Percentiles rank a stretch among this genome's conserved stretches.
phyloP scores from a whole-genome alignment of 176 grass and related monocot species.

The Avena atlantica region DNA sequence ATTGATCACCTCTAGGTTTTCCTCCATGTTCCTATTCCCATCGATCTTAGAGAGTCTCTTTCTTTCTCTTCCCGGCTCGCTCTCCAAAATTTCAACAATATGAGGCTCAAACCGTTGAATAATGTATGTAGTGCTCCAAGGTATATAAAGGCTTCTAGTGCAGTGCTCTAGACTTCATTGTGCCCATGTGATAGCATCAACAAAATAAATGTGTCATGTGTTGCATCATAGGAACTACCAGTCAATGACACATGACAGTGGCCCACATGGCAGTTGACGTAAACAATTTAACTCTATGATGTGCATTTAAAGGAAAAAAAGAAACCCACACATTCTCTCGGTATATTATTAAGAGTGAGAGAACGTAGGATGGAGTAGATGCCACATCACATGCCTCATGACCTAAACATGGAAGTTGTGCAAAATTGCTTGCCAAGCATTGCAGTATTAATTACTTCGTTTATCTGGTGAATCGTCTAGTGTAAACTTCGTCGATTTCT shows the following conservation, averaged over 20 bases:
- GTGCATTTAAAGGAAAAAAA: not conserved
- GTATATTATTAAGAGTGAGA: constrained; percentile 5
- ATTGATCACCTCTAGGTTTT: not conserved
- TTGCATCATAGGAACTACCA: not conserved
- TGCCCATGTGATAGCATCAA: not conserved
- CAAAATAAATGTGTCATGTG: not conserved
- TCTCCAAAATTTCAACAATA: not conserved
- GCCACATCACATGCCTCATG: not conserved
- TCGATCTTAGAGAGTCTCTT: constrained; percentile 16
- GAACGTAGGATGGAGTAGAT: not conserved
- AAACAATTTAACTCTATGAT: not conserved
- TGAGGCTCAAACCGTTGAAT: not conserved
- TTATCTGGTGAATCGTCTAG: not conserved
- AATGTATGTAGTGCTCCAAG: not conserved
- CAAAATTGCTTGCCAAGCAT: not conserved
- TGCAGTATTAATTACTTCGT: not conserved
- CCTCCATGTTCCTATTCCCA: constrained; percentile 45
- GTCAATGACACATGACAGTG: not conserved
- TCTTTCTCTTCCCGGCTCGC: constrained; percentile 27
- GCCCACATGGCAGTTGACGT: not conserved
- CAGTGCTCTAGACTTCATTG: not conserved
- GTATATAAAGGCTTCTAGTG: constrained; percentile 33
- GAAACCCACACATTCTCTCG: not conserved
- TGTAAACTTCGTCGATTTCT: not conserved
- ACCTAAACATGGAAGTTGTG: not conserved